A percentile compares a stretch with the other conserved stretches of the same genome.
phyloP scores from a whole-genome alignment of 768 basidiomycete genomes.

The Leccinum sublutescens region DNA sequence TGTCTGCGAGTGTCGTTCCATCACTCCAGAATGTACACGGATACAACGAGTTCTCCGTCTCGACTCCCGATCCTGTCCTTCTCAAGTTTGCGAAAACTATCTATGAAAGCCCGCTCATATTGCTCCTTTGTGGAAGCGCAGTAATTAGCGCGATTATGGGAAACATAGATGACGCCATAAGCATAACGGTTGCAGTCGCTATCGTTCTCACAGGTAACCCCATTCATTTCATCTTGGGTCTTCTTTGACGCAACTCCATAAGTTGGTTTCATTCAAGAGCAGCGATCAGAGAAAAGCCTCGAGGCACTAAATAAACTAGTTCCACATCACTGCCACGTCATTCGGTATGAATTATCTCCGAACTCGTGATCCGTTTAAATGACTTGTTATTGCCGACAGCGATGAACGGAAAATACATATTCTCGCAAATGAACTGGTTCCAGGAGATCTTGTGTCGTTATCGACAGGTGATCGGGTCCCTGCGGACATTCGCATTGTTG shows the following conservation, averaged over 20 bases:
- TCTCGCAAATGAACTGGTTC: conserved; percentile 96
- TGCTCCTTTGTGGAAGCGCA: conserved; percentile 89
- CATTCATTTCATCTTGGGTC: neutral
- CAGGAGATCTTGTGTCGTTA: conserved; percentile 90
- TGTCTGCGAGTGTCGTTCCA: conserved; percentile 61
- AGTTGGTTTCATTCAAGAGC: conserved; percentile 96
- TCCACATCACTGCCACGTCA: conserved; percentile 92
- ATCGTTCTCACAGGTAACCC: conserved; percentile 90
- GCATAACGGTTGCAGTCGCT: conserved; percentile 86
- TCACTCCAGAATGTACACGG: conserved; percentile 67
- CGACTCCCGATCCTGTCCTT: conserved; percentile 72
- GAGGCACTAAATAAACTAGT: conserved; percentile 97
- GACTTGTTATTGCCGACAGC: conserved; percentile 5
- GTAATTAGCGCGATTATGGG: conserved; percentile 89
- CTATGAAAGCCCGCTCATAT: conserved; percentile 90
- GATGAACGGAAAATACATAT: conserved; percentile 66
- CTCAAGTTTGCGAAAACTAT: conserved; percentile 94
- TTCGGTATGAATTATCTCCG: conserved; percentile 44
- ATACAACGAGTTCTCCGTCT: conserved; percentile 93
- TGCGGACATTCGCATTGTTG: conserved; percentile 83
- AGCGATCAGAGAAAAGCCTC: conserved; percentile 89
- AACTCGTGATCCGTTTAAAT: neutral
- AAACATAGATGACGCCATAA: conserved; percentile 92
- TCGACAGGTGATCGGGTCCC: conserved; percentile 91
- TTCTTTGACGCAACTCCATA: conserved; percentile 1